Conservation (phyloP, 495 filamentous ascomycete genomes). For the Extremus antarcticus region DNA sequence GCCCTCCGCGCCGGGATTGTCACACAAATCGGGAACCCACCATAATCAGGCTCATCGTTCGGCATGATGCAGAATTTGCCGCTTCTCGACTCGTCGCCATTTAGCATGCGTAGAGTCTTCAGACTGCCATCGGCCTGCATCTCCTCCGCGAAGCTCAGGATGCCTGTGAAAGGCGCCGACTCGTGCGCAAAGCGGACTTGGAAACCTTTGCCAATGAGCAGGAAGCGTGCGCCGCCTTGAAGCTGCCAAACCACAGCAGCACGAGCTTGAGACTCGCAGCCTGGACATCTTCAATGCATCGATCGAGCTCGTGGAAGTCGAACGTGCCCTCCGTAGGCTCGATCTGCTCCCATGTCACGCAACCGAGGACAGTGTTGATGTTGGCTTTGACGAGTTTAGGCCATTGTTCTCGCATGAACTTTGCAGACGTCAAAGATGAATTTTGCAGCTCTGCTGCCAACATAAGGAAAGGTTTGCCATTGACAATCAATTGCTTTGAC, state of each 20-base stretch:
- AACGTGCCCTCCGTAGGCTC: constrained; percentile 40
- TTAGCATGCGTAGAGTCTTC: constrained; percentile 30
- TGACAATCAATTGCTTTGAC: constrained; percentile 35
- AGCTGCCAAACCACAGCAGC: constrained; percentile 42
- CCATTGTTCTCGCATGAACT: constrained; percentile 38
- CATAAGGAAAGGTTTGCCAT: constrained; percentile 39
- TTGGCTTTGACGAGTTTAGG: constrained; percentile 33
- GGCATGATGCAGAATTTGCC: constrained; percentile 40
- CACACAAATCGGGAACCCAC: constrained; percentile 37
- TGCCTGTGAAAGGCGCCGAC: constrained; percentile 35
- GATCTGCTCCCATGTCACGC: constrained; percentile 41
- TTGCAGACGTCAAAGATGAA: constrained; percentile 37
- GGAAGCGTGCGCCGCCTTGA: constrained; percentile 34
- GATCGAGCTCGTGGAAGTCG: constrained; percentile 35
- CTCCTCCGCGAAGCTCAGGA: constrained; percentile 34
- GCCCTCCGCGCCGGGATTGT: constrained; percentile 39
- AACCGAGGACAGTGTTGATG: constrained; percentile 42
- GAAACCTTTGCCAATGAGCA: constrained; percentile 41
- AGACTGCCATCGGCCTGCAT: constrained; percentile 28
- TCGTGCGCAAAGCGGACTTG: constrained; percentile 29
- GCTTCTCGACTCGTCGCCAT: constrained; percentile 42
- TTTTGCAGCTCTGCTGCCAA: constrained; percentile 40
- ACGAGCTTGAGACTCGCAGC: constrained; percentile 35
- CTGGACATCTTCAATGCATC: constrained; percentile 34
- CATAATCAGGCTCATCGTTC: constrained; percentile 41